phyloP scores from a whole-genome alignment of 225 moss, liverwort and hornwort species.

The Physcomitrellopsis africana region DNA sequence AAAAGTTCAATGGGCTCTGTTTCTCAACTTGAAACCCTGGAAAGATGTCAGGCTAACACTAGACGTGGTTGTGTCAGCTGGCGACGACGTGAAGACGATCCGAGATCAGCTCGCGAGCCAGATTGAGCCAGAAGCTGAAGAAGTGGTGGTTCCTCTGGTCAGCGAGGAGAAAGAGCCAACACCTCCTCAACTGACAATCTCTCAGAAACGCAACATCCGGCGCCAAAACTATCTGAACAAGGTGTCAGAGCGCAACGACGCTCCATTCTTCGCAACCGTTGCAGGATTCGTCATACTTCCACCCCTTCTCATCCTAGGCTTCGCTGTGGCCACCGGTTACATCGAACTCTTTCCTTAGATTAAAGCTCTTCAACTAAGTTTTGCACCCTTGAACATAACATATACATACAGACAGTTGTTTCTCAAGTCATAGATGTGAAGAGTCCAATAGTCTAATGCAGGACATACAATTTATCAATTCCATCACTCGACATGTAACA shows the following conservation, averaged over 20 bases:
- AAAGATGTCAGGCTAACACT: constrained; percentile 32
- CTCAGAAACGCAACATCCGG: constrained; percentile 85
- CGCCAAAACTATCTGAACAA: constrained; percentile 73
- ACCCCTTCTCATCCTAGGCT: constrained; percentile 65
- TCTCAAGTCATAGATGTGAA: neutral
- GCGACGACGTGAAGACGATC: constrained; percentile 60
- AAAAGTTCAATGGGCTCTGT: neutral
- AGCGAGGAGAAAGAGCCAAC: constrained; percentile 34
- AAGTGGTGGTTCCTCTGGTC: constrained; percentile 50
- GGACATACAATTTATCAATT: neutral
- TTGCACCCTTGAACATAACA: constrained; percentile 7
- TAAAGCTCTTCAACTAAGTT: neutral
- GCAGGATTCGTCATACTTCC: constrained; percentile 69
- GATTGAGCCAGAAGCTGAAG: constrained; percentile 39
- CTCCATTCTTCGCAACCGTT: constrained; percentile 74
- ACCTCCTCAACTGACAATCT: constrained; percentile 53
- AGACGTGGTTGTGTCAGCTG: constrained; percentile 22
- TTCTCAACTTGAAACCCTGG: constrained; percentile 15
- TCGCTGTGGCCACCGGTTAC: constrained; percentile 83
- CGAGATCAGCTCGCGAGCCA: constrained; percentile 69
- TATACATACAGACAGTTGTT: neutral
- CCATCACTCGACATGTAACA: neutral
- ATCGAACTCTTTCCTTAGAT: constrained; percentile 60
- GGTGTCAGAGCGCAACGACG: constrained; percentile 80
- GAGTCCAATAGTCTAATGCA: neutral